Evolutionary conservation across 2,329 filamentous ascomycete genomes (phyloP).

Genomic region (Diaporthe citri): DNA sequence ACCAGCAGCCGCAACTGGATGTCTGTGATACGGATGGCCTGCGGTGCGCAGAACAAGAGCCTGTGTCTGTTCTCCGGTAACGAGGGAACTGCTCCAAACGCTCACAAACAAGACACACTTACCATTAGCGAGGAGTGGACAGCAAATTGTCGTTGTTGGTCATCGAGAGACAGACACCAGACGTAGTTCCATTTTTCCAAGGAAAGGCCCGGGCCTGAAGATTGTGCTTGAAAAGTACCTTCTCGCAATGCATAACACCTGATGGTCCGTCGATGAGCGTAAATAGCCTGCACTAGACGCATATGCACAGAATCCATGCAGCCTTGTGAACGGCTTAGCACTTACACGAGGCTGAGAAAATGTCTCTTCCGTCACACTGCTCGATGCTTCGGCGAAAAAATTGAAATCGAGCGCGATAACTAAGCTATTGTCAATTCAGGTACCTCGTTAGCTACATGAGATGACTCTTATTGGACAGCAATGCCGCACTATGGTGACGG

Average conservation of each 20-base stretch:
- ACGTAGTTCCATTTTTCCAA: neutral
- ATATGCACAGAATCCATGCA: neutral
- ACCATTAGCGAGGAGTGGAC: neutral
- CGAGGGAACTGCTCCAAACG: neutral
- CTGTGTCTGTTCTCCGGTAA: rapidly evolving
- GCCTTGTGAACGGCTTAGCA: neutral
- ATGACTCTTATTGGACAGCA: no score
- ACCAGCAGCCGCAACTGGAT: neutral
- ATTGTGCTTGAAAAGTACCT: no score
- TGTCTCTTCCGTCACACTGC: neutral
- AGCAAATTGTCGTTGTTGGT: neutral
- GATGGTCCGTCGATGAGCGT: neutral
- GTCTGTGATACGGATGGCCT: neutral
- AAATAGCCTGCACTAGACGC: neutral
- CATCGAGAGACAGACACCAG: neutral
- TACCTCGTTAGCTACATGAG: neutral
- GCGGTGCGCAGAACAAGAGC: neutral
- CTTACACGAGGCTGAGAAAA: neutral
- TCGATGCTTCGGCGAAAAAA: rapidly evolving
- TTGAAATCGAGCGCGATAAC: neutral
- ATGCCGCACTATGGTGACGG: neutral
- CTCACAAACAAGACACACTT: neutral
- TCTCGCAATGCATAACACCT: neutral
- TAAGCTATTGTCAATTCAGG: neutral
- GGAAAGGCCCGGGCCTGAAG: rapidly evolving